phyloP scores from a whole-genome alignment of 176 grass and related monocot genomes.

The Musa troglodytarum region DNA sequence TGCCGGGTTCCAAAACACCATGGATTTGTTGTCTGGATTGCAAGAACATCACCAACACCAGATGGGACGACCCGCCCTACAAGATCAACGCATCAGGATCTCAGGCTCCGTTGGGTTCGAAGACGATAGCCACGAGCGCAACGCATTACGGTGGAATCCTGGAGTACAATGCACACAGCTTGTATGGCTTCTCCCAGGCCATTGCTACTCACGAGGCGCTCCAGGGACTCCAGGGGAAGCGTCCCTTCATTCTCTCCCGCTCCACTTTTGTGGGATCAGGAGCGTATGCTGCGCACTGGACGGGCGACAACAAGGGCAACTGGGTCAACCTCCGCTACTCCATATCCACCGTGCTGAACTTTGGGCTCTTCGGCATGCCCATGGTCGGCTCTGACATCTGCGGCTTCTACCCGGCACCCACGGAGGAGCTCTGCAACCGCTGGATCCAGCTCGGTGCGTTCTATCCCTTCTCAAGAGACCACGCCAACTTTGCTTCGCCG shows the following conservation, averaged over 20 bases:
- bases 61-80: constrained; percentile 84
- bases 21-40: constrained; percentile 90
- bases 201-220: constrained; percentile 74
- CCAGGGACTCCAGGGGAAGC: constrained; percentile 55
- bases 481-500: constrained; percentile 81
- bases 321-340: constrained; percentile 87
- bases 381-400: constrained; percentile 90
- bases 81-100: constrained; percentile 86
- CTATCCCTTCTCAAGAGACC: constrained; percentile 92
- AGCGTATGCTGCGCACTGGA: constrained; percentile 72
- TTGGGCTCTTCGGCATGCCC: constrained; percentile 89
- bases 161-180: constrained; percentile 80
- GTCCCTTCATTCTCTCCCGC: constrained; percentile 79
- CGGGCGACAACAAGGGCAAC: constrained; percentile 89
- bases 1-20: constrained; percentile 41
- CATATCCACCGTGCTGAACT: constrained; percentile 75
- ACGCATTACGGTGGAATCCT: constrained; percentile 66
- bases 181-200: constrained; percentile 88
- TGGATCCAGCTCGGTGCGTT: constrained; percentile 95
- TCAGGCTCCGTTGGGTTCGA: constrained; percentile 56
- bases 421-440: constrained; percentile 82
- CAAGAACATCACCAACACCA: constrained; percentile 77
- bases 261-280: constrained; percentile 80
- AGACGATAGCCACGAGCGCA: constrained; percentile 80
- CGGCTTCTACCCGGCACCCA: constrained; percentile 67